Evolutionary conservation across 108 stramenopile genomes (phyloP), one percentile per base, ranked within the genome.

Genomic region (Schizochytrium sp.): DNA sequence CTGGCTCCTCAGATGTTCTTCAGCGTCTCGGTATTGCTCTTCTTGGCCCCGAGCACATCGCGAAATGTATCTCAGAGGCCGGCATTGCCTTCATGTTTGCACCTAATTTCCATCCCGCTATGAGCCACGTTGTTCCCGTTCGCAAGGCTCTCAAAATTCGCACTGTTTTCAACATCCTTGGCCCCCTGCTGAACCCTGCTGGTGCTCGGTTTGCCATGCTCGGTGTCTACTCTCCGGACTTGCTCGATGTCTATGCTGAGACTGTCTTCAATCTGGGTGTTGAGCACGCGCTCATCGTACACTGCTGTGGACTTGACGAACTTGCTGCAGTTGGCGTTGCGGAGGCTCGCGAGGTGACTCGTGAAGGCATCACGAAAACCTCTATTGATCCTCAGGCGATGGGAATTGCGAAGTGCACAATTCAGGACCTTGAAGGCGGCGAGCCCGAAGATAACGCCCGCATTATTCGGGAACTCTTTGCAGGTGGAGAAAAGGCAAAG

Each of bases 161-260:
- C 49, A 98, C 98, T 0, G 95, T 95, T 57, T 99, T 99, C 91
- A 99, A 99, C 90, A 98, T 99, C 88, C 90, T 99, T 87, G 99
- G 99, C 60, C 98, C 99, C 59, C 97, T 99, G 96, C 97, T 97
- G 1, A 99, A 99, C 92, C 97, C 99, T 12, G 98, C 99, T 0
- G 94, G 95, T 19, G 99, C 99, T 5, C 97, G 98, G 91, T 94
- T 94, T 38, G 97, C 97, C 5, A 97, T 99, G 3, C 98, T 99
- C 91, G 99, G 99, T 46, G 99, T 99, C 45, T 99, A 98, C 72
- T 94, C 96, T 73, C 97, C 96, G 13, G 93, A 94, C 44, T 89
- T 98, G n/a, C 69, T 97, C 72, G 92, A 94, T 17, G 87, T 98
- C 28, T 96, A 98, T 95, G 97, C 97, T 3, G 96, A 95, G 42